phyloP scores from a whole-genome alignment of 1,139 yeast genomes.

The Tardiomyces digboiensis region DNA sequence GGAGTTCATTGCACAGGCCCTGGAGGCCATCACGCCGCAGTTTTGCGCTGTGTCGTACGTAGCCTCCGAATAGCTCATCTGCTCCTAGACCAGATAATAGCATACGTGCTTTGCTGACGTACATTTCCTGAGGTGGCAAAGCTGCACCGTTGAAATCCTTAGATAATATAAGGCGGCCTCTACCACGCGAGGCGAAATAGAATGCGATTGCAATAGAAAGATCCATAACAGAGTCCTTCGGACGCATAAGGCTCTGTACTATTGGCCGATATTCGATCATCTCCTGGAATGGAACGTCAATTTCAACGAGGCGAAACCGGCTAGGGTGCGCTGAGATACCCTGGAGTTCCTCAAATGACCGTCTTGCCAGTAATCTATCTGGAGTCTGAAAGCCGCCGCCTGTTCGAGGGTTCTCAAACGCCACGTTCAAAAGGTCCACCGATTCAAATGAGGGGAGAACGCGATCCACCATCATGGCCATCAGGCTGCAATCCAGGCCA shows the following conservation, averaged over 20 bases:
- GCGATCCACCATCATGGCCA: conserved; percentile 39
- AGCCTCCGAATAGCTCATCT: conserved; percentile 92
- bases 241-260: conserved; percentile 64
- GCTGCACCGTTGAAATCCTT: conserved; percentile 3
- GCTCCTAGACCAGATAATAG: conserved; percentile 95
- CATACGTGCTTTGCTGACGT: conserved; percentile 52
- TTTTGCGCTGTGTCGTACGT: conserved; percentile 58
- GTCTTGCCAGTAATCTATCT: conserved; percentile 63
- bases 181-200: conserved; percentile 72
- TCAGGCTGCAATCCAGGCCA: conserved; percentile 83
- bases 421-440: conserved; percentile 84
- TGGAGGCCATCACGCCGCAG: conserved; percentile 19
- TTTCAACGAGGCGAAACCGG: conserved; percentile 46
- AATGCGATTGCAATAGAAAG: conserved; percentile 90
- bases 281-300: conserved; percentile 61
- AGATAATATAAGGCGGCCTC: conserved; percentile 23
- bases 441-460: conserved; percentile 24
- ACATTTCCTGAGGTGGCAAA: too few relatives aligned
- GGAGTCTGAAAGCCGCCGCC: conserved; percentile 57
- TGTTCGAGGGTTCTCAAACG: conserved; percentile 87
- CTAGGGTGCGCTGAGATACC: conserved; percentile 10
- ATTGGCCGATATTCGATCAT: conserved; percentile 42
- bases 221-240: conserved; percentile 91
- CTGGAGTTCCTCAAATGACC: conserved; percentile 46
- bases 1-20: conserved; percentile 44